A percentile compares a stretch with the other conserved stretches of the same genome.
Evolutionary conservation across 2,329 filamentous ascomycete species (phyloP).

Genomic region (Moelleriella libera): DNA sequence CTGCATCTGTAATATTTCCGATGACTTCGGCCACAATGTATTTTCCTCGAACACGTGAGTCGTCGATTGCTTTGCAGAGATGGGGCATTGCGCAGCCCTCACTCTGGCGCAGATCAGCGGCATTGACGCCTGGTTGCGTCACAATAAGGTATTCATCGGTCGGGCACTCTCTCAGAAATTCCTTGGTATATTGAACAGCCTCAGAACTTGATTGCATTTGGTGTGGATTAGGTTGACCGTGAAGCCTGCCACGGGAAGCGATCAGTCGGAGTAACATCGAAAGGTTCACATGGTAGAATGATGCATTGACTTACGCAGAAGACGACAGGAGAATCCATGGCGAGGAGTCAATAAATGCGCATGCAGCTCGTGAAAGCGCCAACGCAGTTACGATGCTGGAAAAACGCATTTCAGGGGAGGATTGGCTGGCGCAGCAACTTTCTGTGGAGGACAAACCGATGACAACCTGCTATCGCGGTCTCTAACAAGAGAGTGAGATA

Average conservation of each 20-base stretch:
- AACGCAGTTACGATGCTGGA: conserved; percentile 34
- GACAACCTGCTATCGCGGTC: too few relatives aligned
- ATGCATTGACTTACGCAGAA: conserved; percentile 46
- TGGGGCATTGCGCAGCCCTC: conserved; percentile 37
- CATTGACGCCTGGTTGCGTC: conserved; percentile 60
- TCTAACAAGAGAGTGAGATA: too few relatives aligned
- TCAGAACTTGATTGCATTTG: conserved; percentile 35
- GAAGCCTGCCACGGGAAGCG: conserved; percentile 13
- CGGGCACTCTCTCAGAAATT: conserved; percentile 52
- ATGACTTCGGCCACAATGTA: conserved; percentile 44
- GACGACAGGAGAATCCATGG: conserved; percentile 85
- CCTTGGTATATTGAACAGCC: conserved; percentile 26
- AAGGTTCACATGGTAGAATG: neutral
- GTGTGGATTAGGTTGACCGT: conserved; percentile 16
- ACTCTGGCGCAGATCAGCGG: conserved; percentile 47
- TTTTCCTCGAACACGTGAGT: conserved; percentile 19
- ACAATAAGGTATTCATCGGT: conserved; percentile 67
- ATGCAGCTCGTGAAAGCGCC: conserved; percentile 41
- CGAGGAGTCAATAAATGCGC: conserved; percentile 74
- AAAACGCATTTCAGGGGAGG: conserved; percentile 31
- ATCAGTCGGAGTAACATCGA: neutral
- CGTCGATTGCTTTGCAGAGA: conserved; percentile 27
- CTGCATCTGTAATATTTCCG: conserved; percentile 27
- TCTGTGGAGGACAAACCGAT: conserved; percentile 2
- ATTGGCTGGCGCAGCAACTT: conserved; percentile 1